These are phyloP conservation scores for Mucor piriformis DNA, from an alignment of 371 early-diverging fungal species.

Conservation along the genomic window DNA sequence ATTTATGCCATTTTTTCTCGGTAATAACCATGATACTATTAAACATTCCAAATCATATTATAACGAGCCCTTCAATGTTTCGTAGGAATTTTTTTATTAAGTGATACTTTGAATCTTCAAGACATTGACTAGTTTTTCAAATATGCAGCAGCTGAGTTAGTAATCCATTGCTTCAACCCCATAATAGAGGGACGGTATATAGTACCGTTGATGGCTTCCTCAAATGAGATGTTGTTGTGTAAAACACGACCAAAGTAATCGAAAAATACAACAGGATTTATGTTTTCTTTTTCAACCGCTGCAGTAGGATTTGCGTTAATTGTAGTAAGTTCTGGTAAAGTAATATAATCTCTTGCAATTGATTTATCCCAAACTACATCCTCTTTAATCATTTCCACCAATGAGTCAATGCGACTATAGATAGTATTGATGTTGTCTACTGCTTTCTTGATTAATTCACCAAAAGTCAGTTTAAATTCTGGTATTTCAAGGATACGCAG, in stretches of 20 bases:
- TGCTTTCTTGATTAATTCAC: constrained; percentile 12
- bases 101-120: no score
- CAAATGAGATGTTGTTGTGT: constrained; percentile 10
- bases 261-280: no score
- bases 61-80: no score
- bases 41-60: no score
- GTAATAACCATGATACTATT: no score
- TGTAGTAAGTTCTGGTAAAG: not conserved
- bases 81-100: no score
- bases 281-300: no score
- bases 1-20: no score
- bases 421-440: constrained; percentile 4
- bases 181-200: constrained; percentile 4
- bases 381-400: constrained; percentile 21
- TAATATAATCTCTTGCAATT: not conserved
- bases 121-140: not conserved
- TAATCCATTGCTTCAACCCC: constrained; percentile 19
- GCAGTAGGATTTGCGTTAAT: not conserved
- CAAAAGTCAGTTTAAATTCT: constrained; percentile 18
- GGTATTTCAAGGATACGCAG: constrained; percentile 5
- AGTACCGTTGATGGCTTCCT: constrained; percentile 17
- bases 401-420: constrained; percentile 18
- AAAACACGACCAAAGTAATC: not conserved
- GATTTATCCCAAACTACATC: constrained; percentile 29
- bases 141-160: not conserved